These are phyloP conservation scores for Naegleria fowleri DNA, from an alignment of 208 protist genomes.

Conservation along the genomic window DNA sequence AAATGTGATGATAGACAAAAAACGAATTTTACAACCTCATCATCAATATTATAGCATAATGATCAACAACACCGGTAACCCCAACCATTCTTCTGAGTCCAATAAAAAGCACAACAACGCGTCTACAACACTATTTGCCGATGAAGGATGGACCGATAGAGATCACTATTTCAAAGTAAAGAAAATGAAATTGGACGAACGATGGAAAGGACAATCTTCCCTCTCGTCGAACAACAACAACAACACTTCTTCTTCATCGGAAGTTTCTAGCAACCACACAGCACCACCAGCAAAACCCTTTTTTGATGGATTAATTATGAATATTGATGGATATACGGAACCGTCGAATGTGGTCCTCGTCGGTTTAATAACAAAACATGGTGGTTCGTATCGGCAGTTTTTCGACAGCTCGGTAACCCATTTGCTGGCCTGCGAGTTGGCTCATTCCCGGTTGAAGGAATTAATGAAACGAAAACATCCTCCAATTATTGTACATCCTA, in stretches of 20 bases:
- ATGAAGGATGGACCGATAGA: constrained; percentile 3
- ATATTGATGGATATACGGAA: constrained; percentile 14
- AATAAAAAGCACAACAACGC: not conserved
- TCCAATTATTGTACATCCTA: not conserved
- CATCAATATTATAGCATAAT: no score
- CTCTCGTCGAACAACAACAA: not conserved
- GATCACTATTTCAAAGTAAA: constrained; percentile 23
- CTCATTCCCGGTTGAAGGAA: not conserved
- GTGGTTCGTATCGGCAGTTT: not conserved
- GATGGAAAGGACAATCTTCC: not conserved
- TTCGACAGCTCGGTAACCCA: not conserved
- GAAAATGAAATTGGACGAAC: not conserved
- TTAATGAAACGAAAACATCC: not conserved
- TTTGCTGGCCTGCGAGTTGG: not conserved
- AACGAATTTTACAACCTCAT: no score
- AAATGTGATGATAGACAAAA: no score
- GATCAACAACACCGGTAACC: no score
- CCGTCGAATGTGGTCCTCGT: not conserved
- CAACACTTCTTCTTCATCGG: not conserved
- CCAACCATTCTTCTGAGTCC: not conserved
- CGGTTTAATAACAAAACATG: not conserved
- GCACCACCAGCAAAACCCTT: not conserved
- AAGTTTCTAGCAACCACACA: not conserved
- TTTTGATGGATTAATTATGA: not conserved
- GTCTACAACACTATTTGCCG: not conserved